These are phyloP conservation scores for Colletotrichum sansevieriae DNA, from an alignment of 2,329 filamentous ascomycete genomes.

Conservation along the genomic window DNA sequence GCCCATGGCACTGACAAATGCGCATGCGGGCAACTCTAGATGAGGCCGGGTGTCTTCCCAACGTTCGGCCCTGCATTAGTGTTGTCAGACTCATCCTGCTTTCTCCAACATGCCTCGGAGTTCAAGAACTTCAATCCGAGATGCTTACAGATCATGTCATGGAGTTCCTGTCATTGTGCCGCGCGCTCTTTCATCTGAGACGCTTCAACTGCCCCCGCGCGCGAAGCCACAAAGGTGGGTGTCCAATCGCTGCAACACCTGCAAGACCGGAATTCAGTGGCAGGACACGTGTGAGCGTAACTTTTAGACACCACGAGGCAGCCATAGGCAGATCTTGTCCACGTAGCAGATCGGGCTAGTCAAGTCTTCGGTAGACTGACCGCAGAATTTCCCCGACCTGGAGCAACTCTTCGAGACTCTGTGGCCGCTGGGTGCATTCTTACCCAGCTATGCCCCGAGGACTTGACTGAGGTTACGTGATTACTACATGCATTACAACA, in stretches of 20 bases:
- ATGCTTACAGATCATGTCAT: not conserved
- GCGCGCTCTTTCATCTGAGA: not conserved
- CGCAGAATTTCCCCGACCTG: not conserved
- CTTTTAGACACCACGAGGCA: not conserved
- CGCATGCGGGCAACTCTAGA: not conserved
- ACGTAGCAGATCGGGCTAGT: slow-evolving; percentile 3
- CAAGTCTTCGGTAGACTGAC: not conserved
- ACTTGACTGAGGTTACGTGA: not conserved
- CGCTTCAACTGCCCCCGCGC: not conserved
- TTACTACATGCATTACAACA: slow-evolving; percentile 11
- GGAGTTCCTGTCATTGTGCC: not conserved
- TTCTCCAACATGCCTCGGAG: not conserved
- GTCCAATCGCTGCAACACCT: not conserved
- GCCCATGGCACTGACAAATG: not conserved
- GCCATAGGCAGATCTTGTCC: slow-evolving; percentile 1
- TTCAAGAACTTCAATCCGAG: not conserved
- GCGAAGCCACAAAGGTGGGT: not conserved
- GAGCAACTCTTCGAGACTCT: no score
- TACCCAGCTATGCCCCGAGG: not conserved
- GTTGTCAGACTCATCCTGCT: slow-evolving; percentile 6
- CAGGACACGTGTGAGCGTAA: not conserved
- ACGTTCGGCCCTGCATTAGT: slow-evolving; percentile 2
- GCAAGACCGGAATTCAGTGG: not conserved
- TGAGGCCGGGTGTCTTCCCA: not conserved
- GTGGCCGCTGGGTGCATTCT: not conserved